Conservation (phyloP, 2,329 filamentous ascomycete genomes). For the Claviceps africana region DNA sequence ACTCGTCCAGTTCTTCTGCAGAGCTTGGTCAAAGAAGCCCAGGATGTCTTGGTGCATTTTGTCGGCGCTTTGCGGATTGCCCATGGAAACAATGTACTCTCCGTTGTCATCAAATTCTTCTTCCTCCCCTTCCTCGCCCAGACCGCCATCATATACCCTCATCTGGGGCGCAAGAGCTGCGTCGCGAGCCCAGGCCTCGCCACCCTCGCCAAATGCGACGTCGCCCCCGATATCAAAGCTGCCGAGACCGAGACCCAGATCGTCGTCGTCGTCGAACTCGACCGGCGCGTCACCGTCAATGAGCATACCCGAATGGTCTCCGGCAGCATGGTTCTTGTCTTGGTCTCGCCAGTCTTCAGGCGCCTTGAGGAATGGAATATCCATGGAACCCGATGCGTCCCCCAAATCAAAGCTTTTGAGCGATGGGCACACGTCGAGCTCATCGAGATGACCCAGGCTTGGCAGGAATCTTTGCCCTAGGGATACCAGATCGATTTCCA, state of each 20-base stretch:
- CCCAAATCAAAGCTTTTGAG: conserved; percentile 89
- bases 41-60: conserved; percentile 81
- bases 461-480: conserved; percentile 78
- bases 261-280: conserved; percentile 62
- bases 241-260: conserved; percentile 53
- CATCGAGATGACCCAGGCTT: conserved; percentile 60
- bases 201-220: conserved; percentile 84
- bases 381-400: conserved; percentile 67
- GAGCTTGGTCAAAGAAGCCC: conserved; percentile 92
- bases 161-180: conserved; percentile 77
- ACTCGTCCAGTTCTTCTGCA: conserved; percentile 94
- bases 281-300: conserved; percentile 75
- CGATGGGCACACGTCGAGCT: conserved; percentile 86
- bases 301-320: conserved; percentile 65
- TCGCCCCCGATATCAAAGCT: conserved; percentile 59
- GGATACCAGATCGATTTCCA: conserved; percentile 64
- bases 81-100: conserved; percentile 69
- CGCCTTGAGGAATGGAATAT: conserved; percentile 84
- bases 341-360: conserved; percentile 72
- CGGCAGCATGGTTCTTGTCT: conserved; percentile 45
- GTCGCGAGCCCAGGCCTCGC: conserved; percentile 88
- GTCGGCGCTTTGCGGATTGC: conserved; percentile 49
- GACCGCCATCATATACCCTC: conserved; percentile 55
- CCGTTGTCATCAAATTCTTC: conserved; percentile 40
- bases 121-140: conserved; percentile 34